Evolutionary conservation across 495 filamentous ascomycete genomes (phyloP).

Genomic region (Aspergillus leporis): DNA sequence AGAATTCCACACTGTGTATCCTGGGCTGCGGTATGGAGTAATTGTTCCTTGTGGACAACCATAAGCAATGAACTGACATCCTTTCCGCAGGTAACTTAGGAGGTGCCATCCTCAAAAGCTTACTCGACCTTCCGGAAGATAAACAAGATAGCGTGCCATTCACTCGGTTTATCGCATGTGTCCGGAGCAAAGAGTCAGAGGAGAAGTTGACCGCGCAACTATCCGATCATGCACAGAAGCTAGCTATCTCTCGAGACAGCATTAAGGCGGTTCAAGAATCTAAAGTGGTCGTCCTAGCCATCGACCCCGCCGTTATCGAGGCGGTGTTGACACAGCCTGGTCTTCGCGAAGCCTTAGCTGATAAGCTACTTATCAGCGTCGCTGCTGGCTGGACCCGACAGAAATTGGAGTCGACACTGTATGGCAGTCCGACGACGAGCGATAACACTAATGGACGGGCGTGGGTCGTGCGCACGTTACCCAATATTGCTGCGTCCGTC

Average conservation of each 20-base stretch:
- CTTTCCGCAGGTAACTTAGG: conserved; percentile 40
- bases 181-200: conserved; percentile 29
- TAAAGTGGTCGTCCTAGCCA: conserved; percentile 33
- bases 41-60: neutral
- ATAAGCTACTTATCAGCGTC: conserved; percentile 44
- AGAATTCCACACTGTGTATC: conserved; percentile 31
- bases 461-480: conserved; percentile 38
- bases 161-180: conserved; percentile 33
- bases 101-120: conserved; percentile 35
- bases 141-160: conserved; percentile 18
- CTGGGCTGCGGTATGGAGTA: conserved; percentile 36
- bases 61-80: neutral
- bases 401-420: conserved; percentile 32
- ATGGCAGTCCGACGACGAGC: conserved; percentile 21
- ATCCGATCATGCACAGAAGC: conserved; percentile 14
- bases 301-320: conserved; percentile 35
- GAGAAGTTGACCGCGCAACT: conserved; percentile 12
- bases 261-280: conserved; percentile 22
- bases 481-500: conserved; percentile 42
- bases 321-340: conserved; percentile 25
- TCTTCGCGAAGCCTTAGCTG: conserved; percentile 23
- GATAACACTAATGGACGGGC: conserved; percentile 18
- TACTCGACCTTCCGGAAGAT: conserved; percentile 20
- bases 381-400: conserved; percentile 41
- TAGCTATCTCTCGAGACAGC: conserved; percentile 23